Evolutionary conservation across 306 rosid genomes (phyloP), one percentile per base, ranked within the genome.

Genomic region (Echinosophora koreensis): DNA sequence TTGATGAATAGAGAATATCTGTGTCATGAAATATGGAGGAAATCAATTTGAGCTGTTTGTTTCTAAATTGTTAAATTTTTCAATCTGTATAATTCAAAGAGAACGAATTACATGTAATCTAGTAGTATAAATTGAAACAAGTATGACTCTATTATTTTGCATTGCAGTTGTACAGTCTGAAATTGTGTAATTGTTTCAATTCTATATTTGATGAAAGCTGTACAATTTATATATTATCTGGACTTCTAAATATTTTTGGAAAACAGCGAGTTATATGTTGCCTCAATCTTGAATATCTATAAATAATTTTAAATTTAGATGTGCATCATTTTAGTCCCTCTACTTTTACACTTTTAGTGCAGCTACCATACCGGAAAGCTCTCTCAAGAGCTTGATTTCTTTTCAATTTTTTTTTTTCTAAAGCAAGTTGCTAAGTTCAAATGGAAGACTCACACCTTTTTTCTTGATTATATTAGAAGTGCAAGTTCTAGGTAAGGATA

Each of bases 1-100:
- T 22, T 72, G 61, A 35, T 41, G 60, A 30, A 69, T 62, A 73
- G 50, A 41, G 51, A 71, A 58, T 18, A 11, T 59, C 32, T 2
- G 4, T 28, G 51, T 68, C 28, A 17, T n/a, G 30, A 41, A 58
- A 28, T 52, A 30, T 78, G 17, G 34, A 44, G 27, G 64, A 47
- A 0, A 34, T 44, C 35, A 55, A 73, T 17, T 46, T 61, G 18
- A 73, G 74, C 15, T 66, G 51, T 51, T 74, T 38, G 17, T 50
- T 22, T 76, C 55, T 74, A 54, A 60, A 44, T 18, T 54, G 13
- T 8, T 27, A 16, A 2, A 28, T 17, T 60, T 47, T 52, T 51
- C 62, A 69, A 52, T 61, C 16, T 50, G 30, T 66, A 18, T 18
- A 41, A 61, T 37, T 13, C 51, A 56, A 30, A 51, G 4, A 64